Percentiles rank a stretch among this genome's conserved stretches.
Evolutionary conservation across 2,329 filamentous ascomycete species (phyloP).

Genomic region (Zalaria sp.): DNA sequence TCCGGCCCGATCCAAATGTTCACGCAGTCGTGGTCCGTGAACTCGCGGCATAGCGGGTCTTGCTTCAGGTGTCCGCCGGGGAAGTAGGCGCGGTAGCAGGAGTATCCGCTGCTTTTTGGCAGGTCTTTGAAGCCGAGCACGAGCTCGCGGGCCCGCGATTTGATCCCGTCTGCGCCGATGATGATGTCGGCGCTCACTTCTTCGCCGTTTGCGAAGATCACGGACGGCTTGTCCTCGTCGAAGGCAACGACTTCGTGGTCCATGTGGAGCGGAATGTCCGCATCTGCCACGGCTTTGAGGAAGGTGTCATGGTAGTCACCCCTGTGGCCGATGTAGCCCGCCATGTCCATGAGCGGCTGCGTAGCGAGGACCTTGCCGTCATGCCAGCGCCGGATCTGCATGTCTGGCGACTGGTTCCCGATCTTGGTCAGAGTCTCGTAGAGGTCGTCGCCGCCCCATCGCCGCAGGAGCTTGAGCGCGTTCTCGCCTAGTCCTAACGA

Average conservation of each 20-base stretch:
- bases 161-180: constrained; percentile 35
- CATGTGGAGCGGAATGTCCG: constrained; percentile 13
- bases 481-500: constrained; percentile 34
- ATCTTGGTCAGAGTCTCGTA: constrained; percentile 23
- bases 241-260: constrained; percentile 8
- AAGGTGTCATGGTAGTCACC: constrained; percentile 15
- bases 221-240: constrained; percentile 5
- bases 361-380: constrained; percentile 33
- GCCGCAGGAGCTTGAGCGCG: constrained; percentile 29
- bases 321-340: constrained; percentile 12
- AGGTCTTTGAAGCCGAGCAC: constrained; percentile 29
- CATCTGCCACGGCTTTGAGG: constrained; percentile 11
- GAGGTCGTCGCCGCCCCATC: constrained; percentile 28
- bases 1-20: constrained; percentile 37
- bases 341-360: constrained; percentile 33
- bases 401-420: constrained; percentile 32
- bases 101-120: constrained; percentile 18
- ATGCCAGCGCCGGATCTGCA: constrained; percentile 35
- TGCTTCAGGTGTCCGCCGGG: constrained; percentile 28
- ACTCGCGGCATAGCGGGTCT: constrained; percentile 36
- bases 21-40: constrained; percentile 34
- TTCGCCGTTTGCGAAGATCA: constrained; percentile 11
- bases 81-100: constrained; percentile 40
- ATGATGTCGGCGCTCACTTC: constrained; percentile 30
- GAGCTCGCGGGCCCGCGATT: constrained; percentile 30